phyloP scores from a whole-genome alignment of 768 basidiomycete genomes.

The Amanita brunnescens region DNA sequence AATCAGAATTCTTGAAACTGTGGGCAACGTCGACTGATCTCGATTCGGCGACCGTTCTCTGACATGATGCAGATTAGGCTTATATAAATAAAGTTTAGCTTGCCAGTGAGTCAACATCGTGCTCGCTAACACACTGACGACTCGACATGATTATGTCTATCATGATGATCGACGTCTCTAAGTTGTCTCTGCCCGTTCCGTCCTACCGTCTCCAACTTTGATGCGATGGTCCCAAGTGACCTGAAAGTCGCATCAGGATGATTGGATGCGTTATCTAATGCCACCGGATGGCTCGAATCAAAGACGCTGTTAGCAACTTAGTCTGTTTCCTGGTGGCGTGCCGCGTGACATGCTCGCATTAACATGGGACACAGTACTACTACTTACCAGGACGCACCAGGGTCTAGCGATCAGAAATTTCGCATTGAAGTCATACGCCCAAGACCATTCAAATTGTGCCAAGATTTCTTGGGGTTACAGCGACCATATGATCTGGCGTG shows the following conservation, averaged over 20 bases:
- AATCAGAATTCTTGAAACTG: no score
- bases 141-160: background rate
- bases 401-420: slow-evolving; percentile 25
- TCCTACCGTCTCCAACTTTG: slow-evolving; percentile 17
- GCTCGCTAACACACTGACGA: no score
- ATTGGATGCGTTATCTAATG: slow-evolving; percentile 16
- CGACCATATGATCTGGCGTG: slow-evolving; percentile 32
- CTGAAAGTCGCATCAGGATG: slow-evolving; percentile 13
- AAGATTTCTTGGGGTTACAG: slow-evolving; percentile 18
- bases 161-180: background rate
- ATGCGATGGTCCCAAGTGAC: slow-evolving; percentile 9
- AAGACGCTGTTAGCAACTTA: slow-evolving; percentile 14
- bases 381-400: slow-evolving; percentile 27
- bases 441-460: slow-evolving; percentile 16
- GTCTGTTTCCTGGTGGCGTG: slow-evolving; percentile 30
- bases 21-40: no score
- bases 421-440: slow-evolving; percentile 20
- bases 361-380: slow-evolving; percentile 45
- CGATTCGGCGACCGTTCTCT: no score
- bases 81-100: no score
- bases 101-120: no score
- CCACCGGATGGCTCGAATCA: slow-evolving; percentile 4
- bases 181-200: slow-evolving; percentile 6
- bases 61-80: no score
- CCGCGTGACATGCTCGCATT: slow-evolving; percentile 43